phyloP scores from a whole-genome alignment of 768 basidiomycete species.

The Sutorius australiensis region DNA sequence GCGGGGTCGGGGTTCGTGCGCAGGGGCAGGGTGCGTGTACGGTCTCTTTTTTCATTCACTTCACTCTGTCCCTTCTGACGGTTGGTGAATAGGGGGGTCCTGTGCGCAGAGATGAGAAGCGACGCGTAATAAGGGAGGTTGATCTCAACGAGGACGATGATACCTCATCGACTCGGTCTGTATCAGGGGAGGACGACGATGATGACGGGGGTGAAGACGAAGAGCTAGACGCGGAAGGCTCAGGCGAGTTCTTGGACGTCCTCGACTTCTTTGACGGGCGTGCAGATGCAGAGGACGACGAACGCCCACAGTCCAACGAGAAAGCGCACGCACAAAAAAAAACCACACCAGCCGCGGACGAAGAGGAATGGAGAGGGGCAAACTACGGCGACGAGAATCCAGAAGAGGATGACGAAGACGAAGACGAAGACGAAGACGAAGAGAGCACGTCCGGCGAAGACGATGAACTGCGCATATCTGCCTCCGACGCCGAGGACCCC shows the following conservation, averaged over 20 bases:
- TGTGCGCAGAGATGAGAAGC: conserved; percentile 24
- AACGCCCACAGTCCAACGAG: not conserved
- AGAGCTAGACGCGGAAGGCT: conserved; percentile 45
- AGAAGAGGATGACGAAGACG: conserved; percentile 6
- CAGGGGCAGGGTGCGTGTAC: conserved; percentile 14
- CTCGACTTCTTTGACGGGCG: conserved; percentile 66
- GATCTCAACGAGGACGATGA: conserved; percentile 61
- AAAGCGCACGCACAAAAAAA: conserved; percentile 44
- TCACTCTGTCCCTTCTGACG: not conserved
- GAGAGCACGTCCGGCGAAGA: conserved; percentile 28
- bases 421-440: conserved; percentile 32
- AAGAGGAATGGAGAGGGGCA: conserved; percentile 26
- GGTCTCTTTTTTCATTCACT: not conserved
- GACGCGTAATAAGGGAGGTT: conserved; percentile 45
- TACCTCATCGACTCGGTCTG: conserved; percentile 21
- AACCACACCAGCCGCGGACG: conserved; percentile 44
- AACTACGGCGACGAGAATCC: conserved; percentile 21
- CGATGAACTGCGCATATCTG: conserved; percentile 46
- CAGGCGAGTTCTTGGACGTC: conserved; percentile 58
- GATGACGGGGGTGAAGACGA: conserved; percentile 34
- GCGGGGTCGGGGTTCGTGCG: conserved; percentile 51
- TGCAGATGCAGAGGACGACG: conserved; percentile 34
- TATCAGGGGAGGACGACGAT: conserved; percentile 25
- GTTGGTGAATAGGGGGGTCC: conserved; percentile 11
- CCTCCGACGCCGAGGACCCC: conserved; percentile 45